Percentiles rank a stretch among this genome's conserved stretches.
phyloP scores from a whole-genome alignment of 169 alveolate species.

The Besnoitia besnoiti region DNA sequence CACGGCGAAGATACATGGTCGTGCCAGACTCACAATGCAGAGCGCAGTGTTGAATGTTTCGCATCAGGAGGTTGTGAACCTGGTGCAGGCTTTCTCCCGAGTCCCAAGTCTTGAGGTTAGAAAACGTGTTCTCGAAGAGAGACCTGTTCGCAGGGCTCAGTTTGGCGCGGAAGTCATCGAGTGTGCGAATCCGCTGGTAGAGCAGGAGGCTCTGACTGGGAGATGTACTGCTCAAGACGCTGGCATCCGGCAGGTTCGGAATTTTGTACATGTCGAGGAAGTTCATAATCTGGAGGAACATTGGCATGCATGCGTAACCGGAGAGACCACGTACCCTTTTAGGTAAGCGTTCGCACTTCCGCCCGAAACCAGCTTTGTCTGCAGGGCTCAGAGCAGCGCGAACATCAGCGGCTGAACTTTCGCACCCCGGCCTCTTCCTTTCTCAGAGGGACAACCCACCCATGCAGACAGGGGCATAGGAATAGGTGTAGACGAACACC shows the following conservation, averaged over 20 bases:
- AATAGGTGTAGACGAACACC: too few relatives aligned
- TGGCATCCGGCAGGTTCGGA: not conserved
- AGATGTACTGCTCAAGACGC: not conserved
- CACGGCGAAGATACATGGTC: not conserved
- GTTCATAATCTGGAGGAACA: constrained; percentile 26
- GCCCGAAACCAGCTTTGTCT: too few relatives aligned
- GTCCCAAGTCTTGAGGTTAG: not conserved
- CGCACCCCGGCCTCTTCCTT: too few relatives aligned
- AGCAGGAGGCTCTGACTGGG: not conserved
- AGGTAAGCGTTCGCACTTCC: too few relatives aligned
- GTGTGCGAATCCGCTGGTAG: not conserved
- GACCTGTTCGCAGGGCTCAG: not conserved
- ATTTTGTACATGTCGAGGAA: constrained; percentile 12
- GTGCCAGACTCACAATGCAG: not conserved
- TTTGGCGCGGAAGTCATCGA: not conserved
- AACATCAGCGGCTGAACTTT: too few relatives aligned
- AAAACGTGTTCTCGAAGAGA: not conserved
- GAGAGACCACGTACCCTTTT: too few relatives aligned
- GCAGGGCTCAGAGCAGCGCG: too few relatives aligned
- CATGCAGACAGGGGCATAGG: too few relatives aligned
- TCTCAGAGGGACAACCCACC: too few relatives aligned
- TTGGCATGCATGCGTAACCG: too few relatives aligned
- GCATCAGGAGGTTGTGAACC: not conserved
- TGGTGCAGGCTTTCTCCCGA: not conserved
- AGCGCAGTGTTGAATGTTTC: constrained; percentile 19